Percentiles rank a stretch among this genome's conserved stretches.
These are phyloP conservation scores for Tuber umbilicatum DNA, from an alignment of 495 filamentous ascomycete species.

Conservation along the genomic window DNA sequence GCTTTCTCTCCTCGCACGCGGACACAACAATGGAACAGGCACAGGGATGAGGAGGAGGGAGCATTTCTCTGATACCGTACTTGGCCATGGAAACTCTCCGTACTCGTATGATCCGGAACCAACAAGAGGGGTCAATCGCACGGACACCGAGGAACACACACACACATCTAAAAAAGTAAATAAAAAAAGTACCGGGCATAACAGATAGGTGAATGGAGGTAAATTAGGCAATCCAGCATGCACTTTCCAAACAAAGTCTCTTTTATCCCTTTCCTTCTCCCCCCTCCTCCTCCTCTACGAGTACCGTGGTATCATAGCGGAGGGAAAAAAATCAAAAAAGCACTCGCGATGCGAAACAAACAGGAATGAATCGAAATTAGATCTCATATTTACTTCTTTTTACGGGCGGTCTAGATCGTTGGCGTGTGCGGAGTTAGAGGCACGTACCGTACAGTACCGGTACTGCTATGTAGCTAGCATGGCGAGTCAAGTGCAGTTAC, in stretches of 20 bases:
- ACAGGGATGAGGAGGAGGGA: neutral
- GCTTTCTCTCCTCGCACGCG: neutral
- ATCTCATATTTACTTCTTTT: neutral
- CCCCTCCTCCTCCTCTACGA: neutral
- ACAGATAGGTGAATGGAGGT: neutral
- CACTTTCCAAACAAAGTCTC: constrained; percentile 3
- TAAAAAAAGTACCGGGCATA: neutral
- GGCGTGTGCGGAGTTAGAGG: neutral
- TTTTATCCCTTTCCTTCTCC: neutral
- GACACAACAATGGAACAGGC: neutral
- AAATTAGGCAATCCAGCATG: neutral
- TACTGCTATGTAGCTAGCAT: neutral
- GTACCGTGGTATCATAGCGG: neutral
- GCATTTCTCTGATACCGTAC: neutral
- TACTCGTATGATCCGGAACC: neutral
- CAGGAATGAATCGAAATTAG: neutral
- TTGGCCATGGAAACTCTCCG: neutral
- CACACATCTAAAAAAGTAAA: neutral
- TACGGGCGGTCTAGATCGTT: neutral
- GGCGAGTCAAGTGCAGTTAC: neutral
- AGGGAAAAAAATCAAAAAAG: neutral
- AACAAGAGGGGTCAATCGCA: neutral
- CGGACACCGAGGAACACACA: neutral
- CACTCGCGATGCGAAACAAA: neutral
- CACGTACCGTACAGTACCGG: no score